Evolutionary conservation across 768 basidiomycete species (phyloP), one percentile per base, ranked within the genome.

Genomic region (Boletus barrowsii): DNA sequence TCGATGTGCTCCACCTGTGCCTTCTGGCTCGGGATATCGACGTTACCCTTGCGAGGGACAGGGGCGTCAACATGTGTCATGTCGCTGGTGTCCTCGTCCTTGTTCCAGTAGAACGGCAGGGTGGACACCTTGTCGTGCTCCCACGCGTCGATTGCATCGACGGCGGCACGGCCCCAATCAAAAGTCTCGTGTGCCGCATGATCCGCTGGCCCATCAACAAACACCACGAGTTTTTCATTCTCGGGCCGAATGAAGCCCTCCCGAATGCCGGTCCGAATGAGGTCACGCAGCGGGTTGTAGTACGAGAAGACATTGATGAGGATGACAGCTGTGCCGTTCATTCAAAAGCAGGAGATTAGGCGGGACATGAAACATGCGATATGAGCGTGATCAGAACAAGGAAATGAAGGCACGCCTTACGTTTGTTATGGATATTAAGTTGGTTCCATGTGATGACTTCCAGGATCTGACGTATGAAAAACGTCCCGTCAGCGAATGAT

Each of bases 401-500:
- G 22, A 7, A 30, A 51, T 59, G 29, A 46, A 59, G 58, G 60
- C 1, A 52, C 60, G 45, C 0, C 82, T 58, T 66, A 90, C 90
- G 90, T 74, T 93, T 93, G 51, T 81, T 78, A 67, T 93, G 90
- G 41, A 95, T 87, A 18, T 88, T 88, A 6, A 97, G 69, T 65
- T 98, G 96, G 18, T 90, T 90, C 96, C 96, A 99, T 0, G 95
- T 97, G 14, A 86, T 82, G 57, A 91, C 94, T 71, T 98, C 96
- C 29, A 97, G 70, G n/a, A 92, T 73, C 88, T 92, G 59, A 5
- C 9, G 8, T 45, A 56, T 52, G 9, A 11, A 29, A 47, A 11
- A 26, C 13, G 37, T 44, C 42, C 40, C 32, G 54, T 63, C 37
- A 59, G 39, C 8, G 53, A 49, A 30, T 18, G 29, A 30, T 3